Evolutionary conservation across 176 grass and related monocot species (phyloP), one percentile per base, ranked within the genome.

Genomic region (Puya raimondii): DNA sequence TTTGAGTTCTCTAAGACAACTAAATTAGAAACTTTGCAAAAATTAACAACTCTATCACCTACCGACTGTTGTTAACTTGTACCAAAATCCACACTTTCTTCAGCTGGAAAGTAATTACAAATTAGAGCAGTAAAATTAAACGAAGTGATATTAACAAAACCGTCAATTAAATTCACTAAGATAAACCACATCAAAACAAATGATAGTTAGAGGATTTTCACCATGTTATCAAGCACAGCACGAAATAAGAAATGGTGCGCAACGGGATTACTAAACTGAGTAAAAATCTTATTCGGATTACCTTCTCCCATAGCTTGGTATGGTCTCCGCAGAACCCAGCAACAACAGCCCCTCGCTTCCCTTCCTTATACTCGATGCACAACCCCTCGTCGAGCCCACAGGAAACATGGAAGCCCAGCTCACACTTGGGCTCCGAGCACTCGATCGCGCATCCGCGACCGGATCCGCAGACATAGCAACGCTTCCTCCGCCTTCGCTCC

Each of bases 291-390:
- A 71, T 29, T 2, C 15, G 7, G 9, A 18, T 70, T 85, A 92
- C 93, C 89, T 92, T 96, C 47, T 90, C 82, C 93, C 93, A 92
- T 17, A 96, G 65, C 68, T 83, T 74, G 25, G 81, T 92, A 76
- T 96, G 93, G 52, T 96, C 93, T 14, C n/a, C 6, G 70, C 93
- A 96, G 78, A 96, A 96, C 2, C 81, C 86, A 9, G 86, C 89
- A 5, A 96, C 93, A 14, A 96, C 67, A 48, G 72, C 89, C 12
- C 79, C 81, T 18, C 79, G 50, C 47, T 89, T 91, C 7, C 49
- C 70, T 73, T 90, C 84, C 26, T 48, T 81, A 70, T 96, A 96
- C 73, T 96, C 93, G 1, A 96, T 79, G 74, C 81, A 87, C 8
- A 92, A 77, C 12, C 82, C 77, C 49, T 68, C 68, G 22, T 74